Conservation (phyloP, 306 rosid species). For the Cotoneaster glaucophyllus region DNA sequence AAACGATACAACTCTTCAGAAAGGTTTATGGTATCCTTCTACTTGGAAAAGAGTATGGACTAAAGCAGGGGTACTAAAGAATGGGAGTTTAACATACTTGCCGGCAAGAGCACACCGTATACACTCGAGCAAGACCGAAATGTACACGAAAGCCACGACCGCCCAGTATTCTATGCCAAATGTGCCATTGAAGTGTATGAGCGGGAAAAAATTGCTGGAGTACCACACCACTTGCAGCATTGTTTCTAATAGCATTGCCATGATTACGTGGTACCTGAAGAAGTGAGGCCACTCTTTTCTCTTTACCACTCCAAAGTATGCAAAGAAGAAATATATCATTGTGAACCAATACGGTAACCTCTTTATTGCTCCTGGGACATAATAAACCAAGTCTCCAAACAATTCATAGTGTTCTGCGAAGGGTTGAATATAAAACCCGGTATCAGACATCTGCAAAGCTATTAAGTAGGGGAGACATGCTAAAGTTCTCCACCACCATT, state of each 20-base stretch:
- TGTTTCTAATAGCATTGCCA: conserved; percentile 67
- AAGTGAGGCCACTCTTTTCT: conserved; percentile 55
- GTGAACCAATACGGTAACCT: conserved; percentile 73
- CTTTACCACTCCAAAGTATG: conserved; percentile 57
- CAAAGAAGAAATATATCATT: conserved; percentile 45
- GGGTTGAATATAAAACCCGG: conserved; percentile 58
- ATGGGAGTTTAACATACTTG: conserved; percentile 56
- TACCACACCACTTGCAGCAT: conserved; percentile 50
- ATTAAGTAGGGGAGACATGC: conserved; percentile 68
- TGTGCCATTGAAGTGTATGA: conserved; percentile 69
- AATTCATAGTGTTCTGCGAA: conserved; percentile 37
- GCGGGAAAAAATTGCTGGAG: conserved; percentile 72
- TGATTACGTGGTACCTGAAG: conserved; percentile 62
- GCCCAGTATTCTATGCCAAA: conserved; percentile 76
- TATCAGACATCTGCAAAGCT: conserved; percentile 62
- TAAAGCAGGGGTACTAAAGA: conserved; percentile 59
- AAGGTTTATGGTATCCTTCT: conserved; percentile 58
- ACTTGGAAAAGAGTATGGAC: conserved; percentile 48
- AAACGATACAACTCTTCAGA: conserved; percentile 22
- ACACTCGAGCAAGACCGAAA: conserved; percentile 43
- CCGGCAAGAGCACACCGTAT: conserved; percentile 70
- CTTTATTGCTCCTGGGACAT: conserved; percentile 66
- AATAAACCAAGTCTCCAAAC: conserved; percentile 44
- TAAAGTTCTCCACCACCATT: conserved; percentile 92
- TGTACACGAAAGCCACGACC: conserved; percentile 52